Evolutionary conservation across 2,329 filamentous ascomycete species (phyloP).

Genomic region (Aspergillus intermedius): DNA sequence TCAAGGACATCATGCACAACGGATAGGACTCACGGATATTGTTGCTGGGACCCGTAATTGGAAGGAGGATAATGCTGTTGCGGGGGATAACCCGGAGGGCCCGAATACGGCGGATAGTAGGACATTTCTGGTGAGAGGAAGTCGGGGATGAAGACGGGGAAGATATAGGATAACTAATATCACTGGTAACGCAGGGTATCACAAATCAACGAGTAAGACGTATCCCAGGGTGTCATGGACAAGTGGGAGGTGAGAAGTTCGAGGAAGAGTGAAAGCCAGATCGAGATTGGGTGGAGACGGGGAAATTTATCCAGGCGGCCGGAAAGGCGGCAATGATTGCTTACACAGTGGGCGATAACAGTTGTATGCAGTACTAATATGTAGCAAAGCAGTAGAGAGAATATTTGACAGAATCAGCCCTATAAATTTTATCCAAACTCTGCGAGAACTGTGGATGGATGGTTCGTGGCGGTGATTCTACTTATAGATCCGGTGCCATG

Average conservation of each 20-base stretch:
- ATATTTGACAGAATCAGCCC: too few species aligned
- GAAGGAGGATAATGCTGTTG: conserved; percentile 31
- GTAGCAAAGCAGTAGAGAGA: too few species aligned
- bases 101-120: conserved; percentile 56
- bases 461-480: too few species aligned
- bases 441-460: too few species aligned
- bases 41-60: conserved; percentile 34
- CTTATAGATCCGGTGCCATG: too few species aligned
- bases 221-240: background rate
- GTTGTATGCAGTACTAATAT: background rate
- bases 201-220: conserved; percentile 8
- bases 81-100: conserved; percentile 52
- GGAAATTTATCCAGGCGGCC: background rate
- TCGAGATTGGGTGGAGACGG: conserved; percentile 1
- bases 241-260: conserved; percentile 1
- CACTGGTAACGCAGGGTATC: background rate
- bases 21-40: conserved; percentile 32
- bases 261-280: conserved; percentile 5
- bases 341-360: background rate
- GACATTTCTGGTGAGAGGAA: conserved; percentile 45
- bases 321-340: background rate
- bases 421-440: too few species aligned
- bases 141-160: background rate
- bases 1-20: conserved; percentile 2
- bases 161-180: conserved; percentile 2